Evolutionary conservation across 805 yeast genomes (phyloP), one percentile per base, ranked within the genome.

Genomic region (Zygosaccharomyces lentus): DNA sequence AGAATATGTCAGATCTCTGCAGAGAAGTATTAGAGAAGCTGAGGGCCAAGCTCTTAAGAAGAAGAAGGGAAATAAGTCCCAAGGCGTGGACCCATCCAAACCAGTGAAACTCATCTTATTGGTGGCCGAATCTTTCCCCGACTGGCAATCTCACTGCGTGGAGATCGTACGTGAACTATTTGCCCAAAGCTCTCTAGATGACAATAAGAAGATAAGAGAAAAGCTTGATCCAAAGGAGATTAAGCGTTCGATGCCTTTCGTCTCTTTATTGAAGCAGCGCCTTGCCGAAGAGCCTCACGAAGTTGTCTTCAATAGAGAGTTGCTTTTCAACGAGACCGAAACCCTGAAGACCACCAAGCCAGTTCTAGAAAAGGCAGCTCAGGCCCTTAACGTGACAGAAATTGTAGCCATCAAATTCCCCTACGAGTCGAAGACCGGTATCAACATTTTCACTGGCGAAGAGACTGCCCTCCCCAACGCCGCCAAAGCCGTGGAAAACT

Each of bases 201-300:
- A 85, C 65, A 83, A 76, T 70, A 76, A 75, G 59, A 71, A 70
- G 47, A 72, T 85, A 57, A 83, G 77, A 65, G 77, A 80, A 55
- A 78, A 73, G 63, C 81, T 85, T 50, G 71, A 72, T 24, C 87
- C 87, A 54, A 83, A 82, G 66, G 98, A 93, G 61, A 87, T 90
- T 86, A 93, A 93, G 78, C 84, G 95, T 58, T 97, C 96, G 49
- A 93, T 93, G 98, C 98, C 98, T 49, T 91, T 90, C 67, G 89
- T 93, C 51, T 82, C 91, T 53, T 72, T 80, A 57, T 73, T 93
- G 67, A 90, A 93, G 69, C 87, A 83, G 64, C 81, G 95, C 71
- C 75, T 93, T 55, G 50, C 54, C 37, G 69, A 74, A 32, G 95
- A 86, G 62, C 68, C 82, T 25, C 82, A 96, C 15, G 80, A 77